Base-by-base conservation (phyloP, 805 yeast genomes). In the Ogataea populi-albae region DNA sequence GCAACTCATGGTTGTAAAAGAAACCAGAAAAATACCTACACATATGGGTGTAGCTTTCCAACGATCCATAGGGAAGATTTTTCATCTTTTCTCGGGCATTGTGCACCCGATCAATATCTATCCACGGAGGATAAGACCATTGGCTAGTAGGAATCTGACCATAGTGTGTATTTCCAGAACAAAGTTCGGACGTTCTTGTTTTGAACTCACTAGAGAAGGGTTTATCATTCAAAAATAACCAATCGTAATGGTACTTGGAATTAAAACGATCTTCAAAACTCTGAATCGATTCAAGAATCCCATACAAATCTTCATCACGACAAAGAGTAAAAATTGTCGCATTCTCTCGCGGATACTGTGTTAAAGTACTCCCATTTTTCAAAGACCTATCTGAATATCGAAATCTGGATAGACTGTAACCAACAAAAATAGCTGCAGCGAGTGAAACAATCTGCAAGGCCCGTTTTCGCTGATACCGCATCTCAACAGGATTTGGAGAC, bases 171-270 rank as follows among this genome's bases (percentile, higher is more conserved):
- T 62, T 69, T 31, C 96, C 95, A 36, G 82, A 71, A 21, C 78
- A 77, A 37, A 79, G 64, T 3, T 69, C 58, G 1, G 69, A 38
- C 9, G 86, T 73, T 25, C 66, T 62, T 3, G 53, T 52, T 54
- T 76, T 81, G 64, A 89, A 88, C 38, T 81, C 86, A 2, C 79
- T 81, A 22, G 71, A 66, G 59, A 87, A 89, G 17, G 74, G 79
- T 37, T 73, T 79, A 56, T 91, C 91, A 62, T 89, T 89, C 47
- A 91, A 65, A 61, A 89, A 89, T 11, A 88, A 88, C 96, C 96
- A 89, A 57, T 87, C 95, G 58, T 89, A 89, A 47, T 84, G 77
- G 63, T 55, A 88, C 43, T 79, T 67, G 32, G 62, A 58, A 65
- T 91, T 88, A 66, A 88, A 88, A 37, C 89, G 73, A 59, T 83